These are phyloP conservation scores for Trichoderma simmonsii DNA, from an alignment of 2,329 filamentous ascomycete genomes.

Conservation along the genomic window DNA sequence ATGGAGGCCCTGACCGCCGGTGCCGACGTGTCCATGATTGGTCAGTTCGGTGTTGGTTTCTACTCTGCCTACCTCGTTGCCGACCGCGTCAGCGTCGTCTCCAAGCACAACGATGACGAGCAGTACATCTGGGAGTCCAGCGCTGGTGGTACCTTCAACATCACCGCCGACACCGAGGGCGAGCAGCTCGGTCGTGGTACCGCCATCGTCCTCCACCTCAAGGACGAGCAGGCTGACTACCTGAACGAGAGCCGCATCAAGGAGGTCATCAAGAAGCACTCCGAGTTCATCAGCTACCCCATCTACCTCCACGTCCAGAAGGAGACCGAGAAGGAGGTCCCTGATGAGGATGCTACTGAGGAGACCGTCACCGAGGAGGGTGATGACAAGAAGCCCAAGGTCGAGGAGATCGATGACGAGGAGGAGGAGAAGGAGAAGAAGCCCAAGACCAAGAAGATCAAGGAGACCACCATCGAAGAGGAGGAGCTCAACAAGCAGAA, in stretches of 20 bases:
- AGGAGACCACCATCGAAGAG: constrained; percentile 97
- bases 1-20: constrained; percentile 99
- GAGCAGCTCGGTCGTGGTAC: constrained; percentile 90
- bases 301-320: constrained; percentile 99
- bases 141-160: constrained; percentile 95
- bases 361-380: constrained; percentile 65
- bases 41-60: constrained; percentile 99
- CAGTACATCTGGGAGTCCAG: constrained; percentile 99
- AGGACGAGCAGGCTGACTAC: constrained; percentile 99
- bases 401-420: constrained; percentile 86
- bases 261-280: constrained; percentile 99
- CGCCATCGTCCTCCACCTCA: constrained; percentile 97
- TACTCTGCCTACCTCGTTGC: constrained; percentile 99
- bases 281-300: constrained; percentile 99
- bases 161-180: constrained; percentile 84
- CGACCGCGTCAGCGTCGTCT: constrained; percentile 91
- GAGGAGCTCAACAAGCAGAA: constrained; percentile 99
- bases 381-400: constrained; percentile 93
- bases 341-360: constrained; percentile 85
- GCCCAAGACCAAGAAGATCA: constrained; percentile 99
- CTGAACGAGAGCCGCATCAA: constrained; percentile 99
- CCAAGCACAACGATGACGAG: constrained; percentile 99
- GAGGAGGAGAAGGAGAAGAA: constrained; percentile 87
- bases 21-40: constrained; percentile 99
- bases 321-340: constrained; percentile 98